Percentiles rank a stretch among this genome's conserved stretches.
Conservation (phyloP, 768 basidiomycete genomes). For the Baorangia bicolor region DNA sequence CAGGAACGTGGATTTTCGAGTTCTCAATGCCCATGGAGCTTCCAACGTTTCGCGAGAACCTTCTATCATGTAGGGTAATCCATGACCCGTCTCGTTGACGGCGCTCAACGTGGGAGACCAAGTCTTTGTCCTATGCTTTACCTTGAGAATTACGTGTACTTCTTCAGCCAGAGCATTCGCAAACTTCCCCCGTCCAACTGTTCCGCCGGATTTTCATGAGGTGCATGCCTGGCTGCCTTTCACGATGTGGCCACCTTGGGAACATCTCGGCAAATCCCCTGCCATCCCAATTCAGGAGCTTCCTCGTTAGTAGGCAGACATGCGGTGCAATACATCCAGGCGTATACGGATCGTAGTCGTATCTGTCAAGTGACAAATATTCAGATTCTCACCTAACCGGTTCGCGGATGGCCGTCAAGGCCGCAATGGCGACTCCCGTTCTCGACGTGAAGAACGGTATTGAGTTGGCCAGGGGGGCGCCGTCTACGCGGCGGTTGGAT, state of each 20-base stretch:
- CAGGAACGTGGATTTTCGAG: constrained; percentile 12
- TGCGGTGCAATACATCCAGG: background rate
- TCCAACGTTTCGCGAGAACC: constrained; percentile 2
- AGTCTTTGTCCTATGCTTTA: background rate
- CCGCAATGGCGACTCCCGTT: constrained; percentile 14
- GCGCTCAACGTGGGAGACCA: constrained; percentile 13
- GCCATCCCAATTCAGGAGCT: background rate
- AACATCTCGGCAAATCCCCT: constrained; percentile 26
- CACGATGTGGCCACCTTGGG: constrained; percentile 24
- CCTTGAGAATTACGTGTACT: constrained; percentile 16
- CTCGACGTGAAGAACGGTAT: background rate
- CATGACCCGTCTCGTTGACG: constrained; percentile 2
- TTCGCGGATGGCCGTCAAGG: constrained; percentile 12
- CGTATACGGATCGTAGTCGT: background rate
- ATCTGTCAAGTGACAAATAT: background rate
- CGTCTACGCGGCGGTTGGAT: constrained; percentile 1
- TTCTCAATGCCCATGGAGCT: constrained; percentile 4
- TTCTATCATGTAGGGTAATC: constrained; percentile 7
- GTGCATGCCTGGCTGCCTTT: background rate
- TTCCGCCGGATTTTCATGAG: constrained; percentile 29
- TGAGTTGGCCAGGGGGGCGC: background rate
- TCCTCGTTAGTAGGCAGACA: background rate
- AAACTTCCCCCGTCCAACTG: constrained; percentile 4
- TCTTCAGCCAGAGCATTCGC: constrained; percentile 1
- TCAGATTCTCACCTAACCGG: constrained; percentile 19